Evolutionary conservation across 2,329 filamentous ascomycete genomes (phyloP).

Genomic region (Clonostachys rhizophaga): DNA sequence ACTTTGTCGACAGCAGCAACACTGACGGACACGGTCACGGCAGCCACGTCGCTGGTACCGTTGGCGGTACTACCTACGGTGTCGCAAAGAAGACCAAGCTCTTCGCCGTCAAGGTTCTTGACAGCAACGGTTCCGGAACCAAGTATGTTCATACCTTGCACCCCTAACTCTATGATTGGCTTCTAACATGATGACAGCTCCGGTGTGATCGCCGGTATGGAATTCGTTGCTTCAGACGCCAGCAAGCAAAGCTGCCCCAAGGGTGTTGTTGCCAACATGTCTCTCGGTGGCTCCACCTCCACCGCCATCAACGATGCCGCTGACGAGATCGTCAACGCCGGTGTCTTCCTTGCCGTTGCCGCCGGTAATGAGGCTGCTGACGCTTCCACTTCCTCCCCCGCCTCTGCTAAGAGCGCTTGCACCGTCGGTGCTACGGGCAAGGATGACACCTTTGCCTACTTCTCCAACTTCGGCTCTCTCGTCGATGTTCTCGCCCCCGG

Average conservation of each 20-base stretch:
- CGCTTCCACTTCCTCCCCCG: constrained; percentile 37
- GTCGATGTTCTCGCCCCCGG: constrained; percentile 47
- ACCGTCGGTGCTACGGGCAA: constrained; percentile 41
- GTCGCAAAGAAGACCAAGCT: constrained; percentile 38
- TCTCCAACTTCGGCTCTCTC: constrained; percentile 43
- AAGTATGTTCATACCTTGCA: constrained; percentile 32
- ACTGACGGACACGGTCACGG: constrained; percentile 39
- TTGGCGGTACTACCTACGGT: constrained; percentile 34
- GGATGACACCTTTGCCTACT: constrained; percentile 29
- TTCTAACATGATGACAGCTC: constrained; percentile 16
- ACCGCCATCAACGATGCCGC: constrained; percentile 42
- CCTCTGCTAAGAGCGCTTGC: constrained; percentile 36
- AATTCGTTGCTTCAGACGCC: constrained; percentile 30
- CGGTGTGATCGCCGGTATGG: constrained; percentile 36
- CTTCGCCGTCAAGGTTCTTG: constrained; percentile 39
- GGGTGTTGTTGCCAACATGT: constrained; percentile 48
- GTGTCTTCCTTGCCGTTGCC: constrained; percentile 48
- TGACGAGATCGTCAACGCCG: constrained; percentile 29
- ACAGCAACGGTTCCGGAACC: constrained; percentile 25
- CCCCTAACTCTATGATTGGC: background rate
- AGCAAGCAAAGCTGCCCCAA: constrained; percentile 27
- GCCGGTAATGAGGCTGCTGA: constrained; percentile 44
- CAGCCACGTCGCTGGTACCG: constrained; percentile 40
- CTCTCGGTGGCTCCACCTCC: constrained; percentile 42
- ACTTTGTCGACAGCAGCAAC: constrained; percentile 27